Conservation (phyloP, 1,284 basidiomycete species). For the Pseudozyma tsukubaensis region DNA sequence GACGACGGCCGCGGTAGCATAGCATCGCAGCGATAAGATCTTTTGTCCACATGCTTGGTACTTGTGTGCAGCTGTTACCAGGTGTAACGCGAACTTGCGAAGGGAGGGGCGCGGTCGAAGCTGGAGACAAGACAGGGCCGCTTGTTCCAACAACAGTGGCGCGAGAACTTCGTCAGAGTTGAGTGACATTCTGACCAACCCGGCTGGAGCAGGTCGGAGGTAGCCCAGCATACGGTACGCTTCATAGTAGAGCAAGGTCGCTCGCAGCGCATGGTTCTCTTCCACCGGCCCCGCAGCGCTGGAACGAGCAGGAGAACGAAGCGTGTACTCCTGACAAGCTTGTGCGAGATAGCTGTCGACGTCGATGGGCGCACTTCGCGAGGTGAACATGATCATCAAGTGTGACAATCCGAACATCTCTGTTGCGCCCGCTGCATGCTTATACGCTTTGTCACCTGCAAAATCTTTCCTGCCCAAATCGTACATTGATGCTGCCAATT, state of each 20-base stretch:
- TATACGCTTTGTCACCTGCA: conserved; percentile 58
- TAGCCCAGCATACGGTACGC: conserved; percentile 49
- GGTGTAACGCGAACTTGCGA: conserved; percentile 71
- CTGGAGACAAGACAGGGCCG: conserved; percentile 70
- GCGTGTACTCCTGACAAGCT: conserved; percentile 40
- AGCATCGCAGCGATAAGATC: conserved; percentile 48
- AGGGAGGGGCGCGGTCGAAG: conserved; percentile 62
- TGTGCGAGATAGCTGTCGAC: conserved; percentile 55
- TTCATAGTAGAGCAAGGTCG: conserved; percentile 62
- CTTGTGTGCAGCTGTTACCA: conserved; percentile 71
- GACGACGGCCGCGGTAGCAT: conserved; percentile 41
- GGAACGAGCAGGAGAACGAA: conserved; percentile 18
- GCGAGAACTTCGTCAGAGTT: conserved; percentile 71
- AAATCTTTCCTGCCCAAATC: conserved; percentile 76
- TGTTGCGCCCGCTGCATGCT: conserved; percentile 60
- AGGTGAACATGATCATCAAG: conserved; percentile 52
- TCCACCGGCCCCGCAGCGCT: conserved; percentile 10
- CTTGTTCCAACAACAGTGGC: conserved; percentile 73
- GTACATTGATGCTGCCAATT: conserved; percentile 85
- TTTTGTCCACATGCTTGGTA: conserved; percentile 73
- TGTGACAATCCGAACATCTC: conserved; percentile 65
- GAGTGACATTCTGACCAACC: conserved; percentile 52
- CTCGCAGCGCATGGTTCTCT: conserved; percentile 48
- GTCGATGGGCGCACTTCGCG: conserved; percentile 45
- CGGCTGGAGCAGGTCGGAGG: conserved; percentile 46